A percentile compares a stretch with the other conserved stretches of the same genome.
Evolutionary conservation across 1,284 basidiomycete genomes (phyloP).

Genomic region (Rhizoctonia solani): DNA sequence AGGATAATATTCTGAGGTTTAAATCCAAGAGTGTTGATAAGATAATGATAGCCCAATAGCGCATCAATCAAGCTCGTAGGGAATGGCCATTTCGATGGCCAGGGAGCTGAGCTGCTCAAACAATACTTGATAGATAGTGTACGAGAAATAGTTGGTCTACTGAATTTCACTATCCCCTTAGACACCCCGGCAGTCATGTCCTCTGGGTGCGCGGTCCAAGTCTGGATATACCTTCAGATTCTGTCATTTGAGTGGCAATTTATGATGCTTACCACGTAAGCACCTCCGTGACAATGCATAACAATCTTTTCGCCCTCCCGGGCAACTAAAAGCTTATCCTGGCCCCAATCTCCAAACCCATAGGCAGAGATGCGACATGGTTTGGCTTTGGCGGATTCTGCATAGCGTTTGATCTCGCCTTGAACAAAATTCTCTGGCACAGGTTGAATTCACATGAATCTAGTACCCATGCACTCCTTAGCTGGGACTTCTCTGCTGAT

Average conservation of each 20-base stretch:
- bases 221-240: no score
- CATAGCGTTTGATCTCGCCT: constrained; percentile 54
- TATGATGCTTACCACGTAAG: constrained; percentile 27
- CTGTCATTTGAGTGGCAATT: no score
- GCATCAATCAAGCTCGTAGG: constrained; percentile 67
- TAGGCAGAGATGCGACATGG: constrained; percentile 58
- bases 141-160: constrained; percentile 39
- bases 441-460: constrained; percentile 58
- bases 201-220: constrained; percentile 34
- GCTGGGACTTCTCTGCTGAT: constrained; percentile 21
- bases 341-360: constrained; percentile 47
- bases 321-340: background rate
- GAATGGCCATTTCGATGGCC: constrained; percentile 51
- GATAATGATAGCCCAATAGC: constrained; percentile 63
- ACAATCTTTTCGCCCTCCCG: constrained; percentile 34
- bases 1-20: constrained; percentile 62
- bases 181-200: constrained; percentile 14
- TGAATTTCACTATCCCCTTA: constrained; percentile 18
- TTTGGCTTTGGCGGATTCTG: constrained; percentile 49
- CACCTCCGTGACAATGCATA: constrained; percentile 36
- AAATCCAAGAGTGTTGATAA: constrained; percentile 54
- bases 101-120: constrained; percentile 49
- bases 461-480: constrained; percentile 48
- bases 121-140: constrained; percentile 56
- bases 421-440: constrained; percentile 52